These are phyloP conservation scores for Ramaria rubella DNA, from an alignment of 768 basidiomycete genomes.

Conservation along the genomic window DNA sequence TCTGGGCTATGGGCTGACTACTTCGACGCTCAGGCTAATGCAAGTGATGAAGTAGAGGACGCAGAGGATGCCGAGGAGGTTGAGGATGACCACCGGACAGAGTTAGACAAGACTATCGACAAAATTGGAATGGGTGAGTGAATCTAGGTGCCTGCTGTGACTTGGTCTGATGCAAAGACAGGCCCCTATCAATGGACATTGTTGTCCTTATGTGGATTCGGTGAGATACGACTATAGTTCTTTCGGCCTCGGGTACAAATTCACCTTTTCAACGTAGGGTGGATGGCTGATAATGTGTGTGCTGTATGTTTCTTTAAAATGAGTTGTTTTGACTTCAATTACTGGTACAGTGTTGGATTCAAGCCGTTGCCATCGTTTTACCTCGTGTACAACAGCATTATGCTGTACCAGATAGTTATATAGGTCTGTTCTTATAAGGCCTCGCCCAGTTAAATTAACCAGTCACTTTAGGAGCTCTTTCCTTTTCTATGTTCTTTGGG, in stretches of 20 bases:
- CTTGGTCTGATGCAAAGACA: constrained; percentile 16
- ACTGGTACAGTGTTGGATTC: constrained; percentile 83
- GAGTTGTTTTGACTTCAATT: no score
- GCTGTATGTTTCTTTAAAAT: not conserved
- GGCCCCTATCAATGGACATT: constrained; percentile 78
- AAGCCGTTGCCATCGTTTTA: constrained; percentile 87
- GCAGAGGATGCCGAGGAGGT: constrained; percentile 17
- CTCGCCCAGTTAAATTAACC: constrained; percentile 6
- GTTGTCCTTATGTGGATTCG: constrained; percentile 80
- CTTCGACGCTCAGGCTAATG: not conserved
- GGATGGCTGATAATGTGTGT: constrained; percentile 88
- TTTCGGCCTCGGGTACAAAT: not conserved
- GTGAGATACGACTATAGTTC: constrained; percentile 39
- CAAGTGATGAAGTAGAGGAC: not conserved
- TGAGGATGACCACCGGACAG: constrained; percentile 28
- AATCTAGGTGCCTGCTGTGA: not conserved
- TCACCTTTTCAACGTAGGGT: constrained; percentile 42
- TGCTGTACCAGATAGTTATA: constrained; percentile 37
- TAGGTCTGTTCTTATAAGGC: constrained; percentile 10
- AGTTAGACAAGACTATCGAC: constrained; percentile 82
- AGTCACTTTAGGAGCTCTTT: constrained; percentile 78
- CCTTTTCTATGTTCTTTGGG: constrained; percentile 87
- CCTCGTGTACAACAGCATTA: constrained; percentile 94
- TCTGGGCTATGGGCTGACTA: constrained; percentile 4
- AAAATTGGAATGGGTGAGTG: constrained; percentile 78